Evolutionary conservation across 2,329 filamentous ascomycete species (phyloP).

Genomic region (Botrytis deweyae): DNA sequence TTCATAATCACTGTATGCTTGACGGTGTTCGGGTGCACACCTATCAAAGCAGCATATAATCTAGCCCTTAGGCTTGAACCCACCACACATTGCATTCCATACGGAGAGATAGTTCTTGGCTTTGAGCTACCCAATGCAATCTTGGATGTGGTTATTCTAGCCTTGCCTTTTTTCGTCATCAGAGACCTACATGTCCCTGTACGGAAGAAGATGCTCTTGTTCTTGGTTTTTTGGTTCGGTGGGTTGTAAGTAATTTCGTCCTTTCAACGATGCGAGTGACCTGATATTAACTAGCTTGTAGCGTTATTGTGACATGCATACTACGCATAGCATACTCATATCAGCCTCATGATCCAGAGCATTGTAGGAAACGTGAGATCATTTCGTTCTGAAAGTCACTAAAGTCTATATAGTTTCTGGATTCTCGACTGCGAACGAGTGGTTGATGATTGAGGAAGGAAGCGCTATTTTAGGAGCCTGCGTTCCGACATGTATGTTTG

Average conservation of each 20-base stretch:
- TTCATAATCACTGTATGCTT: conserved; percentile 1
- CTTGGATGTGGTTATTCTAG: conserved; percentile 9
- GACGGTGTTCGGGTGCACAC: conserved; percentile 16
- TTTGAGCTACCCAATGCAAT: conserved; percentile 15
- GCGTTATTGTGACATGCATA: conserved; percentile 17
- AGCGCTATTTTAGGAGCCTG: conserved; percentile 18
- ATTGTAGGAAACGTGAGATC: neutral
- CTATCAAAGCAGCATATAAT: conserved; percentile 16
- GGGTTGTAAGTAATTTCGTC: conserved; percentile 13
- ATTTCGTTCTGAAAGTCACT: neutral
- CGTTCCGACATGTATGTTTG: conserved; percentile 12
- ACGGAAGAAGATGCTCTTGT: conserved; percentile 16
- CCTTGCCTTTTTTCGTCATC: conserved; percentile 19
- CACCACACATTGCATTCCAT: conserved; percentile 11
- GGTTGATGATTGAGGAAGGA: conserved; percentile 21
- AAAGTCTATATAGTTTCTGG: neutral
- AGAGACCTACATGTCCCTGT: conserved; percentile 17
- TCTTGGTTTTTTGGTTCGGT: conserved; percentile 18
- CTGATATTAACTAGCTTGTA: neutral
- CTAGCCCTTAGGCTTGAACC: conserved; percentile 10
- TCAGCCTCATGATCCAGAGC: conserved; percentile 1
- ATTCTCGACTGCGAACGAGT: conserved; percentile 12
- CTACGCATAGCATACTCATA: conserved; percentile 19
- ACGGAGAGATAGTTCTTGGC: conserved; percentile 11
- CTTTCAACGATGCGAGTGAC: neutral